These are phyloP conservation scores for Corniculantispora saksenae DNA, from an alignment of 2,329 filamentous ascomycete genomes.

Conservation along the genomic window DNA sequence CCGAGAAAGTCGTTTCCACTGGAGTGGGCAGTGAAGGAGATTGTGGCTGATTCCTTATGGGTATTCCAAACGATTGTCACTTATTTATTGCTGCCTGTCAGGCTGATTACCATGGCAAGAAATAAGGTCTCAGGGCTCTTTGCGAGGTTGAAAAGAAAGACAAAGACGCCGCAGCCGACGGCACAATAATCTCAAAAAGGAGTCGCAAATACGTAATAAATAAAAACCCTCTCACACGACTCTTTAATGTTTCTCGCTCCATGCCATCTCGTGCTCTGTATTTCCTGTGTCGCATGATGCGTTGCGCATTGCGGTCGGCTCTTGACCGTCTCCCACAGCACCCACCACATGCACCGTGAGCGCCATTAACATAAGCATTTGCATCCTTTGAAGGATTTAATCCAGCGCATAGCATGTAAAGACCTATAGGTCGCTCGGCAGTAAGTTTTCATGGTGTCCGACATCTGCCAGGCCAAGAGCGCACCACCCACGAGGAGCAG, in stretches of 20 bases:
- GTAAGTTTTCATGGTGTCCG: too few relatives aligned
- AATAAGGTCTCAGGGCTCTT: neutral
- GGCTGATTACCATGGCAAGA: neutral
- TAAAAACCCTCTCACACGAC: too few relatives aligned
- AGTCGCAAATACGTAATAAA: too few relatives aligned
- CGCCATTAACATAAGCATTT: too few relatives aligned
- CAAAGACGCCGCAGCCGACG: neutral
- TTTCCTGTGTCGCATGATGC: neutral
- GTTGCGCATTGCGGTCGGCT: neutral
- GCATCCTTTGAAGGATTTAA: too few relatives aligned
- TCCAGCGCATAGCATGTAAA: too few relatives aligned
- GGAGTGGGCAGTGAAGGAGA: conserved; percentile 23
- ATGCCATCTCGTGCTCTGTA: neutral
- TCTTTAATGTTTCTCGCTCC: neutral
- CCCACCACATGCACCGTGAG: too few relatives aligned
- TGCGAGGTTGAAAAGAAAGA: neutral
- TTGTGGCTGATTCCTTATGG: conserved; percentile 12
- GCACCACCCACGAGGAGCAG: too few relatives aligned
- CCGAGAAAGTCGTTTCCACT: conserved; percentile 27
- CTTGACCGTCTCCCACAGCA: too few relatives aligned
- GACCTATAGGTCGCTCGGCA: too few relatives aligned
- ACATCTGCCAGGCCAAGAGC: too few relatives aligned
- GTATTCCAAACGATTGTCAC: neutral
- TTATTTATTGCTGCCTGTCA: conserved; percentile 3
- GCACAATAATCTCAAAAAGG: neutral